Evolutionary conservation across 2,329 filamentous ascomycete species (phyloP).

Genomic region (Beauveria australis): DNA sequence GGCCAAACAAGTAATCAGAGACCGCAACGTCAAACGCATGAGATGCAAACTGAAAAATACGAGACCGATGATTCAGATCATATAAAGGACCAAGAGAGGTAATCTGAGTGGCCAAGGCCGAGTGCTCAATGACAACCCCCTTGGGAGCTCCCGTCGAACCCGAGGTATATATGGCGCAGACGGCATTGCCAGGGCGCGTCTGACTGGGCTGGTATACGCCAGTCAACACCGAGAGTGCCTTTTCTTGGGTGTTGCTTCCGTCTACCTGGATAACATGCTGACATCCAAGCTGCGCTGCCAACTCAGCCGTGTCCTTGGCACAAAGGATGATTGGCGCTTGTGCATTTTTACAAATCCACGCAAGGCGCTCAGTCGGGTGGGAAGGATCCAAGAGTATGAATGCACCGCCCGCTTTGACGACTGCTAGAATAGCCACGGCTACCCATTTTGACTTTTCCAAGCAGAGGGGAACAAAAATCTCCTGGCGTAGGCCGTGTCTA

Average conservation of each 20-base stretch:
- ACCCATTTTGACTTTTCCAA: conserved; percentile 23
- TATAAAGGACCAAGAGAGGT: not conserved
- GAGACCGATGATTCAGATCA: not conserved
- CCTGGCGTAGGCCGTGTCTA: conserved; percentile 19
- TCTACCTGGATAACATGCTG: not conserved
- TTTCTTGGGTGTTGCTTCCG: not conserved
- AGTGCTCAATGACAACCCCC: not conserved
- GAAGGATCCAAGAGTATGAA: conserved; percentile 34
- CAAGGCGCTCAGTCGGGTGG: not conserved
- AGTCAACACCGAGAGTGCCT: not conserved
- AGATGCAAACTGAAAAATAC: conserved; percentile 1
- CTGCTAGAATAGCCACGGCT: conserved; percentile 20
- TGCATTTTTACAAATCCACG: not conserved
- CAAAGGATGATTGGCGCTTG: not conserved
- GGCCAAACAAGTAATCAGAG: not conserved
- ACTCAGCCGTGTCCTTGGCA: not conserved
- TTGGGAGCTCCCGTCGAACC: not conserved
- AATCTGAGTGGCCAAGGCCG: not conserved
- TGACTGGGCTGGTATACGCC: not conserved
- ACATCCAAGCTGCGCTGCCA: not conserved
- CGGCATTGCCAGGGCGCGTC: not conserved
- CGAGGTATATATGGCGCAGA: not conserved
- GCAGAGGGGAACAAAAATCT: conserved; percentile 20
- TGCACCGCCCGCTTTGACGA: conserved; percentile 38
- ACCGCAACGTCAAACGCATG: not conserved